Evolutionary conservation across 1,284 basidiomycete species (phyloP), one percentile per base, ranked within the genome.

Genomic region (Rhizopogon parksii): DNA sequence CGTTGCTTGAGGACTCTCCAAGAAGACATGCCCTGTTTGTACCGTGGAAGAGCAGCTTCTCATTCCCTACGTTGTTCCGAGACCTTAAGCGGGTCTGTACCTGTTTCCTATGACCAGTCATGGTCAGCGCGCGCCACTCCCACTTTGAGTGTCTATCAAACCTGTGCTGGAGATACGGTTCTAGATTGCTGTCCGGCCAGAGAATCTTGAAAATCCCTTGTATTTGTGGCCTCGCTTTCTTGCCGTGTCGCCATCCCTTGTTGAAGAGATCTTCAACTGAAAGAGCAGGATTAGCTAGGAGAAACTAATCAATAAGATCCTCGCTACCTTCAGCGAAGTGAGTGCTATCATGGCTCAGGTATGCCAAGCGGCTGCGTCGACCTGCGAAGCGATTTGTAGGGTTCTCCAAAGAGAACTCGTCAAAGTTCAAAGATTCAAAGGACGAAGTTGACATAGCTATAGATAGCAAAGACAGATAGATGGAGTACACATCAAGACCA

Each of bases 11-110:
- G 15, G 72, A 72, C 51, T 83, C 80, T 19, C 71, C 81, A n/a
- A 83, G 53, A 3, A 70, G 59, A 57, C 80, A 83, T 8, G 65
- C 68, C 42, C 80, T 72, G 43, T 71, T 76, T 14, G 80, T 83
- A 27, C 80, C 82, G 60, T 83, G 82, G 59, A 83, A 83, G 39
- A 82, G 70, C 8, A 82, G 63, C 49, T 73, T 73, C 60, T 83
- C 79, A 52, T 77, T 77, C 19, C 66, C 71, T 56, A 66, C 53
- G 60, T 69, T 59, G 49, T 60, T 64, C 42, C 54, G 62, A 30
- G 59, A 57, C 47, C 48, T 56, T 43, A 68, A 11, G 40, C 50
- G 40, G 38, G 39, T 40, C 57, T 70, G 63, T 36, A 69, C 60
- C 50, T 50, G 56, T 21, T 59, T 56, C 49, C 69, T 69, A 35